phyloP scores from a whole-genome alignment of 345 rosid genomes.

The Euclidium syriacum region DNA sequence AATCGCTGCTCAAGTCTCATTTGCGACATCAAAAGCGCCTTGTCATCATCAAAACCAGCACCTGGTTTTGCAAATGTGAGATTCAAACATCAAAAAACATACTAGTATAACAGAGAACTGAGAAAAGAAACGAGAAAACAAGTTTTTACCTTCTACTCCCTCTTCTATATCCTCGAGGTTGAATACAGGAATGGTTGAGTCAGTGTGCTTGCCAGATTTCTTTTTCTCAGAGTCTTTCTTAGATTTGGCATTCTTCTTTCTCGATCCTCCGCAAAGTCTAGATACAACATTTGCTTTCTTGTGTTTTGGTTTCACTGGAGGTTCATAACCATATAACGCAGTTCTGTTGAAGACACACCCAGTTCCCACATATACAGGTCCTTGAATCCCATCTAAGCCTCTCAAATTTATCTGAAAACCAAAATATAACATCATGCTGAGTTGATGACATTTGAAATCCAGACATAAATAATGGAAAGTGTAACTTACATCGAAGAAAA shows the following conservation, averaged over 20 bases:
- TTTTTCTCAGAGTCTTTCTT: slow-evolving; percentile 60
- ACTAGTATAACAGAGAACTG: background rate
- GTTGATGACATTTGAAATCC: background rate
- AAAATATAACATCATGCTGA: background rate
- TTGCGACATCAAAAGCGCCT: slow-evolving; percentile 72
- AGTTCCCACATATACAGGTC: slow-evolving; percentile 86
- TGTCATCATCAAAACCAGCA: slow-evolving; percentile 81
- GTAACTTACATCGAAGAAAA: slow-evolving; percentile 72
- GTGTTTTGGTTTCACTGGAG: slow-evolving; percentile 71
- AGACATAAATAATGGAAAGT: background rate
- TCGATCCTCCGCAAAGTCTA: slow-evolving; percentile 64
- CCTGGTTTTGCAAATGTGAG: slow-evolving; percentile 33
- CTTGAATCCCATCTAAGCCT: slow-evolving; percentile 86
- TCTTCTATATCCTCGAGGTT: slow-evolving; percentile 78
- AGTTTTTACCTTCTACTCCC: slow-evolving; percentile 69
- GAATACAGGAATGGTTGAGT: slow-evolving; percentile 68
- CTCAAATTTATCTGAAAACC: slow-evolving; percentile 65
- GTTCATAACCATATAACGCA: slow-evolving; percentile 76
- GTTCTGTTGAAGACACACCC: slow-evolving; percentile 86
- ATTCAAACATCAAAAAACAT: background rate
- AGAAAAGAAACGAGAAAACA: background rate
- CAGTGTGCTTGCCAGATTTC: slow-evolving; percentile 62
- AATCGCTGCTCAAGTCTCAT: slow-evolving; percentile 76
- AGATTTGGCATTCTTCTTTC: slow-evolving; percentile 54
- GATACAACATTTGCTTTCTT: slow-evolving; percentile 53